Conservation (phyloP, 441 rosid species). For the Corymbia citriodora region DNA sequence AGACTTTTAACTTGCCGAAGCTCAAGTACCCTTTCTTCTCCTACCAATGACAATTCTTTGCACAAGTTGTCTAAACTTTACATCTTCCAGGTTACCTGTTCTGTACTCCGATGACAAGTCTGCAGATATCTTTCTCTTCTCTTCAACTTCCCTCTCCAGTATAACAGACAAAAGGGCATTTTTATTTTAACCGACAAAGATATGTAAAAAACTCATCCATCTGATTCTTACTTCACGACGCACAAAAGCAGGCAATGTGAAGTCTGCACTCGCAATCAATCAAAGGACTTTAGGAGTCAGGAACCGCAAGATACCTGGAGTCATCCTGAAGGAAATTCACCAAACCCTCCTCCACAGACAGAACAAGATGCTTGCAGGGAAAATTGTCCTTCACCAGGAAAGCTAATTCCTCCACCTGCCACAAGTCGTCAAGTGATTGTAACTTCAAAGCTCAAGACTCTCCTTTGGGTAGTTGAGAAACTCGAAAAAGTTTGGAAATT, state of each 20-base stretch:
- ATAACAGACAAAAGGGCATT: neutral
- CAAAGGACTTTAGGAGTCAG: neutral
- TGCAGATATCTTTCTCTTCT: neutral
- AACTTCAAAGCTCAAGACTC: neutral
- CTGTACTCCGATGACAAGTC: neutral
- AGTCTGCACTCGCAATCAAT: neutral
- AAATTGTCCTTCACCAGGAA: conserved; percentile 58
- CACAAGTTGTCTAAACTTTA: neutral
- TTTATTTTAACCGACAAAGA: neutral
- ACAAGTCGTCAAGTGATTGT: neutral
- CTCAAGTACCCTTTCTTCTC: neutral
- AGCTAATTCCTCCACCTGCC: conserved; percentile 69
- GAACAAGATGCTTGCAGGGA: conserved; percentile 54
- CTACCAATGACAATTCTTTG: neutral
- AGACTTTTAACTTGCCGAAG: neutral
- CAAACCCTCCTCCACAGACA: conserved; percentile 60
- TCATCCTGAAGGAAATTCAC: conserved; percentile 46
- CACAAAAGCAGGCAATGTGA: neutral
- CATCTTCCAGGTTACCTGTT: neutral
- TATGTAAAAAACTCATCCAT: neutral
- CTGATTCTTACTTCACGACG: neutral
- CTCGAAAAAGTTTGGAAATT: neutral
- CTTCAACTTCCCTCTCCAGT: neutral
- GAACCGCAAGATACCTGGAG: conserved; percentile 16
- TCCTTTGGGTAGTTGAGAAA: neutral